These are phyloP conservation scores for Poa annua DNA, from an alignment of 176 grass and related monocot genomes.

Conservation along the genomic window DNA sequence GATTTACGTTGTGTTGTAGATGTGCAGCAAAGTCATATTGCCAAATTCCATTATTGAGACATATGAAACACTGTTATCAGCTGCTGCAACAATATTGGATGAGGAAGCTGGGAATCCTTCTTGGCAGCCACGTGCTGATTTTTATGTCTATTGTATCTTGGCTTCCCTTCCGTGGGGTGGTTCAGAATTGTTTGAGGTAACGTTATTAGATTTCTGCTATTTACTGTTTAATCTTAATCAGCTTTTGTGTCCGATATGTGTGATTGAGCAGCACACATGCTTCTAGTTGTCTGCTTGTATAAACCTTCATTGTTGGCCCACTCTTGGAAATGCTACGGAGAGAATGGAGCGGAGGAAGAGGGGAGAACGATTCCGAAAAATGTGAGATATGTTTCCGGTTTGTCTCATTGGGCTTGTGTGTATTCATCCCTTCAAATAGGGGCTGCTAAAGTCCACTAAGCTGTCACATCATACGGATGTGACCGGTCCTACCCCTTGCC, in stretches of 20 bases:
- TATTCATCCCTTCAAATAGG: too few relatives aligned
- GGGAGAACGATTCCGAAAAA: too few relatives aligned
- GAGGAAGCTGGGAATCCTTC: constrained; percentile 90
- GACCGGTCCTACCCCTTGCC: too few relatives aligned
- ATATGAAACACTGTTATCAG: constrained; percentile 85
- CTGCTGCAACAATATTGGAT: constrained; percentile 85
- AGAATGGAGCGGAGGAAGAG: too few relatives aligned
- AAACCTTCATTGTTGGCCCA: neutral
- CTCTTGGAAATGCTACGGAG: too few relatives aligned
- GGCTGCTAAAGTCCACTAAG: too few relatives aligned
- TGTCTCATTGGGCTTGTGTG: too few relatives aligned
- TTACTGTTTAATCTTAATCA: constrained; percentile 19
- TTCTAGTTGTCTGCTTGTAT: constrained; percentile 18
- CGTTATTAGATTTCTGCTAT: neutral
- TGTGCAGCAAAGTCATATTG: constrained; percentile 94
- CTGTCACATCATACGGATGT: too few relatives aligned
- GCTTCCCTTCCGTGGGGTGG: constrained; percentile 93
- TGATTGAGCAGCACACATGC: neutral
- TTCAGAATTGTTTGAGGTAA: constrained; percentile 94
- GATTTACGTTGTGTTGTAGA: constrained; percentile 56
- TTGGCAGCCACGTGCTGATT: constrained; percentile 88
- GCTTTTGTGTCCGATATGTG: neutral
- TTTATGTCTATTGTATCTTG: constrained; percentile 99
- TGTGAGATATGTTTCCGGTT: too few relatives aligned
- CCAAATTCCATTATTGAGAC: constrained; percentile 82